Percentiles rank a stretch among this genome's conserved stretches.
phyloP scores from a whole-genome alignment of 805 yeast genomes.

The Debaryomyces prosopidis region DNA sequence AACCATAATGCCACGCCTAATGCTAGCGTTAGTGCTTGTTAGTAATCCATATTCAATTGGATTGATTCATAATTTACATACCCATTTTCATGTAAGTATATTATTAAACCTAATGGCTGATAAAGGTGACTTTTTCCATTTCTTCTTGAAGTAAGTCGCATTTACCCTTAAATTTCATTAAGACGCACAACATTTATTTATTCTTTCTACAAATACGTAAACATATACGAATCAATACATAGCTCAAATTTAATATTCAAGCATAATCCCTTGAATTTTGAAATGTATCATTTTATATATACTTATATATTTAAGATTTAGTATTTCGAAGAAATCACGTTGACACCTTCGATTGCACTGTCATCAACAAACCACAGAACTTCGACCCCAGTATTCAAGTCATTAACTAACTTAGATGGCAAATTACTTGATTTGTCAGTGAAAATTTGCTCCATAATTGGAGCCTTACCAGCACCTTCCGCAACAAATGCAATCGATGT shows the following conservation, averaged over 20 bases:
- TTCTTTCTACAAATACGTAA: neutral
- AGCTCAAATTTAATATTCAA: too few species aligned
- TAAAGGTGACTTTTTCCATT: too few species aligned
- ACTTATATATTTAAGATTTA: slow-evolving; percentile 9
- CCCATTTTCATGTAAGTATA: slow-evolving; percentile 5
- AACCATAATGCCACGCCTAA: slow-evolving; percentile 70
- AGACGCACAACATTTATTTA: neutral
- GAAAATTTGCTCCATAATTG: slow-evolving; percentile 70
- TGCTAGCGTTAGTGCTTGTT: slow-evolving; percentile 6
- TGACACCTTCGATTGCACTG: slow-evolving; percentile 70
- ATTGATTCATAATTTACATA: slow-evolving; percentile 1
- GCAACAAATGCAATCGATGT: slow-evolving; percentile 75
- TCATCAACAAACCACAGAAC: slow-evolving; percentile 85
- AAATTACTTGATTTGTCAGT: slow-evolving; percentile 46
- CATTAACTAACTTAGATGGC: slow-evolving; percentile 78
- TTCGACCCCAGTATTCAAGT: slow-evolving; percentile 41
- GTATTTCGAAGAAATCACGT: slow-evolving; percentile 39
- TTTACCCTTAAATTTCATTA: neutral
- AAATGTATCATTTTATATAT: neutral
- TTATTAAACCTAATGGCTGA: neutral
- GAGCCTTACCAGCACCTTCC: slow-evolving; percentile 83
- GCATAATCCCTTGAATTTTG: too few species aligned
- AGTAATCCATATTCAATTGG: slow-evolving; percentile 1
- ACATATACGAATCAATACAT: neutral
- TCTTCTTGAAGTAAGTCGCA: neutral